Evolutionary conservation across 2,329 filamentous ascomycete species (phyloP), one percentile per base, ranked within the genome.

Genomic region (Talaromyces funiculosus): DNA sequence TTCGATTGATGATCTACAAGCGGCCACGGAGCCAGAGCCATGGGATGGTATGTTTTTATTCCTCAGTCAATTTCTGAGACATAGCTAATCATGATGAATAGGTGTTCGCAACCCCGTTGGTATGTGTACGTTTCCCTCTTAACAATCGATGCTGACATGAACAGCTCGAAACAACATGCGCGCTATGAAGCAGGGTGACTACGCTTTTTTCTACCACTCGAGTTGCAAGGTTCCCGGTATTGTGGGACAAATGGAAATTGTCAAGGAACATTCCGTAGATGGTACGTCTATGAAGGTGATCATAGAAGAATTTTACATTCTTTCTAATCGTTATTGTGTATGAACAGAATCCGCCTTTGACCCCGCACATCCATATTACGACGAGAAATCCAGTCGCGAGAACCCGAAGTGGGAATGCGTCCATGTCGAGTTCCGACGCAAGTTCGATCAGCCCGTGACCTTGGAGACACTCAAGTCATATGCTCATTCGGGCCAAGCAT

Each of bases 201-300:
- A 92, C 33, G 92, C 92, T 26, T 97, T 99, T 78, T 97, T 99
- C 78, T 97, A 97, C 72, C 93, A 97, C 75, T 96, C 90, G 51
- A 96, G 94, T 69, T 94, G 90, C 76, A 96, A 95, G 72, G 84
- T 88, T 24, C 92, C 92, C 0, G 93, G 90, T 2, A 91, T 97
- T 53, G 91, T 88, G 1, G 92, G 92, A 1, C 84, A 88, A 18
- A 92, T 96, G 89, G 89, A 94, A 69, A 89, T 99, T 64, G 92
- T 95, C 16, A 82, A 85, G 65, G 92, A 96, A 71, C 89, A 90
- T 66, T 87, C 88, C 2, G 83, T 90, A 8, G 94, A 99, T 68
- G 77, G 89, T 90, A 77, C 67, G 83, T 75, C 29, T 51, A n/a
- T 31, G 26, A 49, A 9, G n/a, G 47, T 35, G 5, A n/a, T n/a